phyloP scores from a whole-genome alignment of 331 rosid species.

The Phaseolus coccineus region DNA sequence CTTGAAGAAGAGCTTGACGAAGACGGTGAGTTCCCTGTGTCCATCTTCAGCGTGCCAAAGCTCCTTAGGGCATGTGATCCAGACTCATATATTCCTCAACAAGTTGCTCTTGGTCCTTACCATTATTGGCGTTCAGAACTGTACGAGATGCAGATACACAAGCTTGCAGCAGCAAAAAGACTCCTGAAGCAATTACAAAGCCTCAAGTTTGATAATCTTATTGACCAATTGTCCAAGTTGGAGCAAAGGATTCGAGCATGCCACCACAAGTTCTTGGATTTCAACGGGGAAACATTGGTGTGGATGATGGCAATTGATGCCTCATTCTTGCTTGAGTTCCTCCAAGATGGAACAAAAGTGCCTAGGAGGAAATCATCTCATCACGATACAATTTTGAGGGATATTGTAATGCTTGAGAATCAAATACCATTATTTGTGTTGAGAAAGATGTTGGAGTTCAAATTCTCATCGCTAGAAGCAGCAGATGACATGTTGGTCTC shows the following conservation, averaged over 20 bases:
- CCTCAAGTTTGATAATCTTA: constrained; percentile 51
- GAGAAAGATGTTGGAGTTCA: constrained; percentile 63
- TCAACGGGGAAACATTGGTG: constrained; percentile 64
- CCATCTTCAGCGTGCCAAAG: constrained; percentile 69
- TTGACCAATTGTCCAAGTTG: constrained; percentile 53
- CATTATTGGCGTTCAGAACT: constrained; percentile 76
- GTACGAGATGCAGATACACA: constrained; percentile 73
- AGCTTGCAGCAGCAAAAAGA: constrained; percentile 66
- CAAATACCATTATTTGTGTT: constrained; percentile 74
- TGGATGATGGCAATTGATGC: constrained; percentile 83
- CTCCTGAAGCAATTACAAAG: constrained; percentile 54
- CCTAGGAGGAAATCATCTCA: constrained; percentile 59
- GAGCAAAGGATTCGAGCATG: constrained; percentile 61
- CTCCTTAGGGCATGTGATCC: constrained; percentile 62
- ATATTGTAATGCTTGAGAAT: constrained; percentile 78
- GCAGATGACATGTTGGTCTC: constrained; percentile 58
- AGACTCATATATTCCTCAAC: constrained; percentile 62
- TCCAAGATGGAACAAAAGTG: constrained; percentile 53
- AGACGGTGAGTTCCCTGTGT: constrained; percentile 50
- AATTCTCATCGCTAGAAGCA: constrained; percentile 48
- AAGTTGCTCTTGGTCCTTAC: constrained; percentile 82
- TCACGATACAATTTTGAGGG: constrained; percentile 71
- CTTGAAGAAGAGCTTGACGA: constrained; percentile 64
- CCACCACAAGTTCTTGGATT: constrained; percentile 74
- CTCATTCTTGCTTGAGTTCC: constrained; percentile 73